Percentiles rank a stretch among this genome's conserved stretches.
phyloP scores from a whole-genome alignment of 1,284 basidiomycete genomes.

The Chondrostereum purpureum region DNA sequence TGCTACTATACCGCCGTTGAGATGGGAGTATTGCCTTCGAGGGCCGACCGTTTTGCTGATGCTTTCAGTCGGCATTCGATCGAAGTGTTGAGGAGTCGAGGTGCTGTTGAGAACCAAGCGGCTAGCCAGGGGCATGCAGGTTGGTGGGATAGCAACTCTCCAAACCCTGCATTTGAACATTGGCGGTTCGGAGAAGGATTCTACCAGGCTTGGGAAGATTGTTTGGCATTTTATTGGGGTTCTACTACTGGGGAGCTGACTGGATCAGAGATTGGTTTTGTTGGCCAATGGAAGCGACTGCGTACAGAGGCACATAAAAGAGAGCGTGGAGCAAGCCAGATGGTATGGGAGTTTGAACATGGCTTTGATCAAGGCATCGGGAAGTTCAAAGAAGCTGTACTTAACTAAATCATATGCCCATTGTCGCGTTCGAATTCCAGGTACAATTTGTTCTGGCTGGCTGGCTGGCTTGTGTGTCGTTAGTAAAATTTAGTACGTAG shows the following conservation, averaged over 20 bases:
- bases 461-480: no score
- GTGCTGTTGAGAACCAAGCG: constrained; percentile 40
- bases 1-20: constrained; percentile 11
- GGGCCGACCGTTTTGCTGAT: constrained; percentile 4
- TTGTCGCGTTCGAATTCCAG: no score
- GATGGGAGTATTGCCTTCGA: constrained; percentile 7
- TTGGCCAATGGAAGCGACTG: constrained; percentile 9
- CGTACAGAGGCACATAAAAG: constrained; percentile 7
- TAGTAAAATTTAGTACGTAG: no score
- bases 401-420: no score
- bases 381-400: constrained; percentile 1
- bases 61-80: constrained; percentile 2
- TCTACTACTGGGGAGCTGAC: neutral
- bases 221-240: constrained; percentile 9
- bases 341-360: constrained; percentile 12
- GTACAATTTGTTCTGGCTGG: no score
- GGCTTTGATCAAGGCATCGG: constrained; percentile 9
- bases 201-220: constrained; percentile 62
- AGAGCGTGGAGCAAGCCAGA: constrained; percentile 5
- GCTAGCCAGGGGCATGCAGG: constrained; percentile 49
- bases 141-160: constrained; percentile 11
- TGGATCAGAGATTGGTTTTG: constrained; percentile 9
- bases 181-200: constrained; percentile 66
- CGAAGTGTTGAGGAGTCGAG: constrained; percentile 3
- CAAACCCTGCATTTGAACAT: constrained; percentile 49